phyloP scores from a whole-genome alignment of 208 protist genomes.

The Crithidia fasciculata region DNA sequence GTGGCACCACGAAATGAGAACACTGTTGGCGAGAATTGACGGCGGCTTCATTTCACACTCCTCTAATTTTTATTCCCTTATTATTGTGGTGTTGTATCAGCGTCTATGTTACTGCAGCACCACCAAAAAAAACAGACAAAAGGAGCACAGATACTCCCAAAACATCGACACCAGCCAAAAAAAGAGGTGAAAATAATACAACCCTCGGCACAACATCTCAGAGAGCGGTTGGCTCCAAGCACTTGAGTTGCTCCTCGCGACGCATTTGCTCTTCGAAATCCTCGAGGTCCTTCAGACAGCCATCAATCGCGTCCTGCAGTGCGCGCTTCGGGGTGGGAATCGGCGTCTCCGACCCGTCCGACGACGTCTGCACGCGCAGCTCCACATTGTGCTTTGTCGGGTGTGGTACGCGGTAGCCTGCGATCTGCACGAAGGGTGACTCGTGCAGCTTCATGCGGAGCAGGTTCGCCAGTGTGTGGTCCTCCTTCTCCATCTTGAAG shows the following conservation, averaged over 20 bases:
- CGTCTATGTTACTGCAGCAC: too few relatives aligned
- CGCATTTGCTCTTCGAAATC: constrained; percentile 77
- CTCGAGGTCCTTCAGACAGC: constrained; percentile 80
- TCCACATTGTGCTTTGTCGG: constrained; percentile 91
- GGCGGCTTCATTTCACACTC: too few relatives aligned
- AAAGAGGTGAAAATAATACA: too few relatives aligned
- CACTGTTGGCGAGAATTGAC: too few relatives aligned
- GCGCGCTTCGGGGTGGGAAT: constrained; percentile 85
- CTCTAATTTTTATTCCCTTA: too few relatives aligned
- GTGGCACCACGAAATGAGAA: too few relatives aligned
- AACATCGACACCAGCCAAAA: too few relatives aligned
- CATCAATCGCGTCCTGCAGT: constrained; percentile 75
- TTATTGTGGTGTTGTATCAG: too few relatives aligned
- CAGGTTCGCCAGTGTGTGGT: constrained; percentile 90
- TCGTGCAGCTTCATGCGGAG: constrained; percentile 91
- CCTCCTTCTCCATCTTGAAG: constrained; percentile 91
- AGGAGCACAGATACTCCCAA: too few relatives aligned
- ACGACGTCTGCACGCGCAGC: constrained; percentile 84
- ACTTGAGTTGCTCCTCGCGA: constrained; percentile 69
- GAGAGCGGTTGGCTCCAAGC: constrained; percentile 33
- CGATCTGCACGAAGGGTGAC: constrained; percentile 79
- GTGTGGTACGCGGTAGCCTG: constrained; percentile 90
- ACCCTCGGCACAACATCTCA: not conserved
- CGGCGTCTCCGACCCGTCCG: constrained; percentile 46
- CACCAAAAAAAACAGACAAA: too few relatives aligned